These are phyloP conservation scores for Verticillium nonalfalfae DNA, from an alignment of 2,329 filamentous ascomycete species.

Conservation along the genomic window DNA sequence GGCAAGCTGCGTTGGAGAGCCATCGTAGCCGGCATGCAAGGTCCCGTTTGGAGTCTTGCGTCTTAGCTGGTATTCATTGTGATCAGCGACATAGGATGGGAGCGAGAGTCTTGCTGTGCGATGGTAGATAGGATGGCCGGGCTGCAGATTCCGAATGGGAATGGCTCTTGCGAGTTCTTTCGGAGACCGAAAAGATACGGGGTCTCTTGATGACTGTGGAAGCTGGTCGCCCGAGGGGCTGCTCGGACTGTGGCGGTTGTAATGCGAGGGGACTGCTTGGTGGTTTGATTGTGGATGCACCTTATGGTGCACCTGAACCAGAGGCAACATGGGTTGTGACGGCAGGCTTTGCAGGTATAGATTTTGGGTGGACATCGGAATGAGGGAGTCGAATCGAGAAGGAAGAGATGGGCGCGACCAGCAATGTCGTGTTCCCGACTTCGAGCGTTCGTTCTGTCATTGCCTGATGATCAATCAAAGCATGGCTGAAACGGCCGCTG, in stretches of 20 bases:
- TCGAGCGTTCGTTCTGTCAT: constrained; percentile 24
- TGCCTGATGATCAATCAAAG: constrained; percentile 35
- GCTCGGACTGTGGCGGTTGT: constrained; percentile 7
- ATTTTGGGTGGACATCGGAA: not conserved
- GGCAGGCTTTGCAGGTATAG: not conserved
- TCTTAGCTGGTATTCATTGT: constrained; percentile 70
- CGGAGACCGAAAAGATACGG: constrained; percentile 4
- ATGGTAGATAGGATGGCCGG: constrained; percentile 19
- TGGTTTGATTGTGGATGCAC: constrained; percentile 36
- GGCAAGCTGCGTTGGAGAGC: constrained; percentile 65
- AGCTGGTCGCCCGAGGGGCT: constrained; percentile 17
- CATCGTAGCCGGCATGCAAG: constrained; percentile 85
- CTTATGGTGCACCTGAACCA: constrained; percentile 45
- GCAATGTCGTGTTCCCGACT: not conserved
- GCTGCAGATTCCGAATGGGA: constrained; percentile 28
- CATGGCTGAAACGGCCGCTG: constrained; percentile 29
- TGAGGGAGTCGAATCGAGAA: constrained; percentile 2
- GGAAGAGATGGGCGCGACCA: not conserved
- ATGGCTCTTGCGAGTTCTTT: constrained; percentile 22
- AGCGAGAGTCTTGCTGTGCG: constrained; percentile 1
- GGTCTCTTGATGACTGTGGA: constrained; percentile 9
- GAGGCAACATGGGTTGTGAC: constrained; percentile 36
- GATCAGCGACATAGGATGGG: constrained; percentile 17
- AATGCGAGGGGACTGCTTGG: constrained; percentile 23
- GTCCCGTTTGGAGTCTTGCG: constrained; percentile 95